These are phyloP conservation scores for Nigrospora osmanthi DNA, from an alignment of 2,329 filamentous ascomycete species.

Conservation along the genomic window DNA sequence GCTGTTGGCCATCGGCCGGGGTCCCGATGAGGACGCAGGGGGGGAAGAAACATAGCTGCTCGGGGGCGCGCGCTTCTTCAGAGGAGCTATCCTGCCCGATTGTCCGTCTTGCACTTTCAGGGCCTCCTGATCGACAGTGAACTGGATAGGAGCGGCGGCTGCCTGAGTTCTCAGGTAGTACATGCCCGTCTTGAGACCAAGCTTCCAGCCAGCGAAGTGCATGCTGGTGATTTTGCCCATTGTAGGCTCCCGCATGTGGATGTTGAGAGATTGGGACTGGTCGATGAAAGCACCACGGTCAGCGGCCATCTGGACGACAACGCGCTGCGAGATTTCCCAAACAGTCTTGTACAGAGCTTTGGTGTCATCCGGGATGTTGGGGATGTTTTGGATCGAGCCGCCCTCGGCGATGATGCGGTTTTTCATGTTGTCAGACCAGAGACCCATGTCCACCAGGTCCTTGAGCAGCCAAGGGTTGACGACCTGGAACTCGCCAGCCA, in stretches of 20 bases:
- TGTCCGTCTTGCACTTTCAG: constrained; percentile 81
- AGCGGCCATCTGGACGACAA: constrained; percentile 94
- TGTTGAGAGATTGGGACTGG: constrained; percentile 98
- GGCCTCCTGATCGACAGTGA: constrained; percentile 95
- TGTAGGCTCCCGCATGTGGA: constrained; percentile 97
- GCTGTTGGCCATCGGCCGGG: constrained; percentile 40
- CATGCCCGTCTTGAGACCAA: constrained; percentile 99
- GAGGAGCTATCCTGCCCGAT: constrained; percentile 51
- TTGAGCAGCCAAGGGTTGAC: constrained; percentile 99
- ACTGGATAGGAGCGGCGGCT: constrained; percentile 93
- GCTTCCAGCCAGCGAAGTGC: constrained; percentile 99
- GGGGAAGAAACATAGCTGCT: constrained; percentile 50
- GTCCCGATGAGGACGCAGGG: constrained; percentile 55
- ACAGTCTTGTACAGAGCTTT: constrained; percentile 99
- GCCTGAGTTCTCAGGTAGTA: constrained; percentile 99
- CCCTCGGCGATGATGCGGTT: constrained; percentile 98
- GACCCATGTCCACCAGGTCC: constrained; percentile 93
- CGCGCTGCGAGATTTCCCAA: constrained; percentile 97
- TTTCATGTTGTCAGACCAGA: constrained; percentile 99
- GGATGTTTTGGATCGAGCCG: constrained; percentile 92
- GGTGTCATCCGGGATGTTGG: constrained; percentile 91
- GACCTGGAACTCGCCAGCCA: constrained; percentile 98
- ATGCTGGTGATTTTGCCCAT: constrained; percentile 99
- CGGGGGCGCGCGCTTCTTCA: constrained; percentile 64
- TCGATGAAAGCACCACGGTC: constrained; percentile 98